A percentile compares a stretch with the other conserved stretches of the same genome.
phyloP scores from a whole-genome alignment of 1,284 basidiomycete genomes.

The Chiua sp. region DNA sequence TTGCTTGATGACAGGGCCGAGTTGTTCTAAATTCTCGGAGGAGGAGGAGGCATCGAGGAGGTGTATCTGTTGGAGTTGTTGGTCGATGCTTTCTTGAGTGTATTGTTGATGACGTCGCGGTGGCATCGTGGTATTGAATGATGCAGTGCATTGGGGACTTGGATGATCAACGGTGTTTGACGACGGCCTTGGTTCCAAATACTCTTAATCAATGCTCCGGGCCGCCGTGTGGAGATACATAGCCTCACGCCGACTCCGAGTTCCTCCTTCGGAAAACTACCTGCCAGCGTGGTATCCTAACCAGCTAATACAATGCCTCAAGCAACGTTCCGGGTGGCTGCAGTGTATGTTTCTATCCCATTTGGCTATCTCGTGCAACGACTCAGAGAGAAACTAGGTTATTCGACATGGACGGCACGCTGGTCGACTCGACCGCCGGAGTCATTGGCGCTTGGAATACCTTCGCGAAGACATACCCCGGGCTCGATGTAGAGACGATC shows the following conservation, averaged over 20 bases:
- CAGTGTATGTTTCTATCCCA: conserved; percentile 48
- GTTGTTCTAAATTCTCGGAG: conserved; percentile 91
- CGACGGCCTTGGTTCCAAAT: conserved; percentile 30
- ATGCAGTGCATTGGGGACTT: conserved; percentile 17
- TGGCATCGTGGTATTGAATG: conserved; percentile 53
- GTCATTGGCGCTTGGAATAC: conserved; percentile 77
- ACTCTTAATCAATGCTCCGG: conserved; percentile 6
- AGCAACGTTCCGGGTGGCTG: conserved; percentile 56
- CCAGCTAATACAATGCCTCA: conserved; percentile 45
- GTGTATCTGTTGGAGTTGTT: conserved; percentile 87
- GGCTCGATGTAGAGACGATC: conserved; percentile 64
- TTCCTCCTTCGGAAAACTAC: too few relatives aligned
- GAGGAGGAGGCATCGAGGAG: conserved; percentile 84
- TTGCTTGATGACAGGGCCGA: conserved; percentile 92
- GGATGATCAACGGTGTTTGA: too few relatives aligned
- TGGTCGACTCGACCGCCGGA: conserved; percentile 75
- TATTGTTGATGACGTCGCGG: conserved; percentile 75
- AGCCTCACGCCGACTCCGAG: neutral
- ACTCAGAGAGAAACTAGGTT: conserved; percentile 48
- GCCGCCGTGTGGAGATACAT: neutral
- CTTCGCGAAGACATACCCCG: conserved; percentile 67
- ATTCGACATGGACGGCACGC: conserved; percentile 83
- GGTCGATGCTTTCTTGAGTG: conserved; percentile 81
- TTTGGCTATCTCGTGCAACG: conserved; percentile 2
- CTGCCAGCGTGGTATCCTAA: neutral